phyloP scores from a whole-genome alignment of 2,329 filamentous ascomycete genomes.

The Dichotomopilus funicola region DNA sequence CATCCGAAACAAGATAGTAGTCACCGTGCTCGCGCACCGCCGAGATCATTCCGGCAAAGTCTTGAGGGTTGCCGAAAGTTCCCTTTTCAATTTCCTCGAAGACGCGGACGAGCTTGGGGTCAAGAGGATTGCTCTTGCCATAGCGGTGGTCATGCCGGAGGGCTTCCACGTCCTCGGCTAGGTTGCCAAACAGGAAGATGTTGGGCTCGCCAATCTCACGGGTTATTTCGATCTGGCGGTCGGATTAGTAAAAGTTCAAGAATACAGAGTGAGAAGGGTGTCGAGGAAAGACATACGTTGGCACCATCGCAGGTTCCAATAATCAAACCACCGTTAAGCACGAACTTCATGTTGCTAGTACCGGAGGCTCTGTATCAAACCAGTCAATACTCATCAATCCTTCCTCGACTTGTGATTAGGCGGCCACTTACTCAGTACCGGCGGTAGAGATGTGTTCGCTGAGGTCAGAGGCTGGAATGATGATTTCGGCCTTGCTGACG shows the following conservation, averaged over 20 bases:
- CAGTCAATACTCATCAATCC: background rate
- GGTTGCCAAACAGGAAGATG: constrained; percentile 96
- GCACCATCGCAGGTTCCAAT: constrained; percentile 98
- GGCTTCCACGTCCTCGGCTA: constrained; percentile 94
- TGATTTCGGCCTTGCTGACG: constrained; percentile 98
- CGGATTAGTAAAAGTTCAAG: constrained; percentile 10
- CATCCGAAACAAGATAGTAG: constrained; percentile 95
- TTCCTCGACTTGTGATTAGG: background rate
- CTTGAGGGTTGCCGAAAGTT: constrained; percentile 69
- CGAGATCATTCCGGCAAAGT: constrained; percentile 77
- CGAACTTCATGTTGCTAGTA: constrained; percentile 99
- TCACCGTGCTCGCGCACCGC: constrained; percentile 90
- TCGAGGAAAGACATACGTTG: constrained; percentile 58
- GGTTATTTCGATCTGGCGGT: constrained; percentile 81
- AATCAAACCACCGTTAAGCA: constrained; percentile 91
- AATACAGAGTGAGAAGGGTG: background rate
- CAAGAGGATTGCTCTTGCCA: constrained; percentile 62
- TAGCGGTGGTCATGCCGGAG: constrained; percentile 87
- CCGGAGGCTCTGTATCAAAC: constrained; percentile 52
- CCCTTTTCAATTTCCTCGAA: constrained; percentile 76
- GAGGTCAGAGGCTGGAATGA: constrained; percentile 87
- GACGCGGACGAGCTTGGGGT: constrained; percentile 69
- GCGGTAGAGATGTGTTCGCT: constrained; percentile 98
- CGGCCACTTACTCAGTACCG: constrained; percentile 66
- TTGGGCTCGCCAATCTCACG: constrained; percentile 94